Conservation (phyloP, 352 stramenopile species). For the Phytophthora brassicae region DNA sequence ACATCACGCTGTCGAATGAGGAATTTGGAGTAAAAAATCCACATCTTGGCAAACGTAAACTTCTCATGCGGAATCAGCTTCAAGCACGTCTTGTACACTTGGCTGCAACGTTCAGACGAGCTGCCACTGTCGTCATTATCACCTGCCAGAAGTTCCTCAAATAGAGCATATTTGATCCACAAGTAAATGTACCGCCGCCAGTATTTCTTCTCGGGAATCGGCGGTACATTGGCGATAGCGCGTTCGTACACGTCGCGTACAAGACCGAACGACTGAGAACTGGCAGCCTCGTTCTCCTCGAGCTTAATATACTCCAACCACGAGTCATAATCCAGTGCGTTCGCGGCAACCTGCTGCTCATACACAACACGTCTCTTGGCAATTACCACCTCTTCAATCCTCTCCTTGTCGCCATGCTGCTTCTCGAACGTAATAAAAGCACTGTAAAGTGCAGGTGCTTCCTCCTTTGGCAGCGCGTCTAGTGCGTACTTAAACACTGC, state of each 20-base stretch:
- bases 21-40: constrained; percentile 97
- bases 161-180: constrained; percentile 99
- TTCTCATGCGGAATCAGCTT: constrained; percentile 92
- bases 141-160: constrained; percentile 93
- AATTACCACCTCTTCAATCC: constrained; percentile 96
- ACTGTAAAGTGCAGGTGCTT: constrained; percentile 94
- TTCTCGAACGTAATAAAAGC: constrained; percentile 99
- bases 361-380: constrained; percentile 95
- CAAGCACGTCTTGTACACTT: constrained; percentile 96
- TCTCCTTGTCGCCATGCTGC: constrained; percentile 95
- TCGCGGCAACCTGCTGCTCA: constrained; percentile 87
- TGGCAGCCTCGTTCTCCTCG: constrained; percentile 90
- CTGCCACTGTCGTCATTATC: constrained; percentile 48
- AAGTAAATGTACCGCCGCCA: constrained; percentile 99
- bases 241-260: constrained; percentile 96
- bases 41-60: constrained; percentile 99
- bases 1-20: constrained; percentile 95
- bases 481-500: constrained; percentile 89
- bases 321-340: constrained; percentile 96
- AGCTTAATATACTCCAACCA: constrained; percentile 99
- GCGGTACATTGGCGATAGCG: constrained; percentile 94
- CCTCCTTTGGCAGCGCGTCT: constrained; percentile 79
- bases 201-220: constrained; percentile 95
- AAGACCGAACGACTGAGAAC: constrained; percentile 51
- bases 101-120: constrained; percentile 70